phyloP scores from a whole-genome alignment of 345 rosid genomes.

The Salix udensis region DNA sequence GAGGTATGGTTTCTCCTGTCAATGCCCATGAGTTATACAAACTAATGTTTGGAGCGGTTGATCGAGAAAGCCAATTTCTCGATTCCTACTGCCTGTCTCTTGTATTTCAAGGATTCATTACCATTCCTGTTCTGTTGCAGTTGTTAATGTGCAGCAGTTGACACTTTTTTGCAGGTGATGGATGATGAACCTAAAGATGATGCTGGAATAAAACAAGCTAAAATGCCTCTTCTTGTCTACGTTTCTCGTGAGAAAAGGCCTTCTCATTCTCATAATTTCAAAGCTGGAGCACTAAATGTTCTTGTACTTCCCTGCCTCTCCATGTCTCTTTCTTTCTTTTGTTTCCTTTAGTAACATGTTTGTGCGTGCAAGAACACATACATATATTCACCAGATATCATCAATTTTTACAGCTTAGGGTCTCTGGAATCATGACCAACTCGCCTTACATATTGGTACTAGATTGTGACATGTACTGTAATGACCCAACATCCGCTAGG shows the following conservation, averaged over 20 bases:
- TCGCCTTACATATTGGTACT: conserved; percentile 37
- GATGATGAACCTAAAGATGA: not conserved
- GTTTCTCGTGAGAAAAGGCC: conserved; percentile 48
- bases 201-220: not conserved
- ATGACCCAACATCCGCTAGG: conserved; percentile 41
- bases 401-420: conserved; percentile 39
- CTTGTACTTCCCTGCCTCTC: conserved; percentile 30
- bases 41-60: not conserved
- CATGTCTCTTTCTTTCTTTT: not conserved
- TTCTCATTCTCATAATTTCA: conserved; percentile 40
- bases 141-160: not conserved
- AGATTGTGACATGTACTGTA: conserved; percentile 54
- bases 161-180: conserved; percentile 18
- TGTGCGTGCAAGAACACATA: not conserved
- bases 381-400: not conserved
- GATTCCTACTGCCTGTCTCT: not conserved
- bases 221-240: conserved; percentile 40
- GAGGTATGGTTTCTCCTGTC: conserved; percentile 15
- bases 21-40: not conserved
- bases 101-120: not conserved
- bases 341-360: not conserved
- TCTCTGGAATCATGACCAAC: conserved; percentile 44
- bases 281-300: conserved; percentile 53
- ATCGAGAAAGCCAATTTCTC: not conserved
- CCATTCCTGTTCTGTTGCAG: not conserved